Percentiles rank a stretch among this genome's conserved stretches.
Evolutionary conservation across 2,329 filamentous ascomycete species (phyloP).

Genomic region (Fusarium sp.): DNA sequence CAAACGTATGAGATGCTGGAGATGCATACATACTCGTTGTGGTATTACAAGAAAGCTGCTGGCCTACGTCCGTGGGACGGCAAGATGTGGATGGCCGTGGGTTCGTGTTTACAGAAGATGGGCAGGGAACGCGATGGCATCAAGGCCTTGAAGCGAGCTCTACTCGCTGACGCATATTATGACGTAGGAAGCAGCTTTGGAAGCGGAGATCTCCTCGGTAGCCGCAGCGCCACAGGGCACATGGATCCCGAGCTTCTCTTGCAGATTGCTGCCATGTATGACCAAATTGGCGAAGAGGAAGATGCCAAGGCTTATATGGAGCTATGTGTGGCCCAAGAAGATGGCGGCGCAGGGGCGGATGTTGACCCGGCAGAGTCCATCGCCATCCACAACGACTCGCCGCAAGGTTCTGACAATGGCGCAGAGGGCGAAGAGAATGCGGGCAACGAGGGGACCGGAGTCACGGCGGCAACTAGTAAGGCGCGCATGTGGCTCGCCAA

Average conservation of each 20-base stretch:
- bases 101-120: conserved; percentile 92
- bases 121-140: conserved; percentile 90
- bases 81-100: conserved; percentile 99
- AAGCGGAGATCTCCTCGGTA: conserved; percentile 62
- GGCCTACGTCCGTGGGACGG: conserved; percentile 95
- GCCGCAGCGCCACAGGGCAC: conserved; percentile 68
- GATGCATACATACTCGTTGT: conserved; percentile 97
- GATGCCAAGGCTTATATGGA: conserved; percentile 97
- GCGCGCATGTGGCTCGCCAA: conserved; percentile 94
- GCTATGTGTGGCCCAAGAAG: conserved; percentile 92
- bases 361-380: conserved; percentile 65
- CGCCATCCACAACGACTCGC: conserved; percentile 70
- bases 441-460: conserved; percentile 77
- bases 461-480: conserved; percentile 92
- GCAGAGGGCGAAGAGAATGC: conserved; percentile 53
- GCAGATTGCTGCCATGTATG: conserved; percentile 92
- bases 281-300: conserved; percentile 81
- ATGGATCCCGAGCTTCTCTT: conserved; percentile 93
- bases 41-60: conserved; percentile 97
- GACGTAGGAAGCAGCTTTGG: conserved; percentile 74
- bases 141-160: conserved; percentile 92
- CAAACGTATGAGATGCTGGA: conserved; percentile 98
- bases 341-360: conserved; percentile 71
- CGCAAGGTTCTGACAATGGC: conserved; percentile 57
- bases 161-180: conserved; percentile 90